Conservation (phyloP, 495 filamentous ascomycete species). For the Darksidea phi region DNA sequence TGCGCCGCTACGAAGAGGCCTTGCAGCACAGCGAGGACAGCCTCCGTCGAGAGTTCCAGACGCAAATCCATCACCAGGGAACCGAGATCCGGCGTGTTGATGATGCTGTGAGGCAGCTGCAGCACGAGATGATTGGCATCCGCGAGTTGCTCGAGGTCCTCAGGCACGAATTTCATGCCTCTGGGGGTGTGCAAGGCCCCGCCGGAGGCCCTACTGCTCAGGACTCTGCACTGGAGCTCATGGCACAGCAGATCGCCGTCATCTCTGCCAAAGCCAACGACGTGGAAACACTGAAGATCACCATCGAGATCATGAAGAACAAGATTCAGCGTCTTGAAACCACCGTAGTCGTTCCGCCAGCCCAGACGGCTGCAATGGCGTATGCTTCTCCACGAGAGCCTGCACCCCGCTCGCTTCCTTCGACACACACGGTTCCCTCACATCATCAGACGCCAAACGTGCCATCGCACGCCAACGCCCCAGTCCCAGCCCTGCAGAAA, state of each 20-base stretch:
- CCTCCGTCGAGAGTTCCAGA: slow-evolving; percentile 22
- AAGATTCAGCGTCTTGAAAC: slow-evolving; percentile 41
- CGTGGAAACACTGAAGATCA: slow-evolving; percentile 43
- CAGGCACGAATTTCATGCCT: slow-evolving; percentile 18
- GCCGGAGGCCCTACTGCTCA: slow-evolving; percentile 16
- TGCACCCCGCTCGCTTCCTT: slow-evolving; percentile 24
- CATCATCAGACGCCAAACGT: slow-evolving; percentile 22
- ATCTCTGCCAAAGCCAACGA: slow-evolving; percentile 40
- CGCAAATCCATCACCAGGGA: slow-evolving; percentile 28
- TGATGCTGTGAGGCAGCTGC: slow-evolving; percentile 34
- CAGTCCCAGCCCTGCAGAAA: slow-evolving; percentile 21
- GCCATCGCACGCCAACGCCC: slow-evolving; percentile 17
- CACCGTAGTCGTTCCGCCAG: not conserved
- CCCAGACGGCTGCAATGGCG: slow-evolving; percentile 5
- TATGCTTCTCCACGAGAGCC: slow-evolving; percentile 29
- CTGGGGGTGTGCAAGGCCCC: slow-evolving; percentile 6
- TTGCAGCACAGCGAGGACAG: slow-evolving; percentile 14
- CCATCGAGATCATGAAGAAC: slow-evolving; percentile 42
- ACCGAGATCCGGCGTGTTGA: slow-evolving; percentile 33
- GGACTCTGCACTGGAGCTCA: slow-evolving; percentile 36
- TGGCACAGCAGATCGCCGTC: slow-evolving; percentile 30
- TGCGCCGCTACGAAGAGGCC: slow-evolving; percentile 9
- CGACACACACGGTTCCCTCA: slow-evolving; percentile 21
- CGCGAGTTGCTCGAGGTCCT: slow-evolving; percentile 34
- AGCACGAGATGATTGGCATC: slow-evolving; percentile 37